A percentile compares a stretch with the other conserved stretches of the same genome.
Evolutionary conservation across 495 filamentous ascomycete genomes (phyloP).

Genomic region (Penicillium pancosmium): DNA sequence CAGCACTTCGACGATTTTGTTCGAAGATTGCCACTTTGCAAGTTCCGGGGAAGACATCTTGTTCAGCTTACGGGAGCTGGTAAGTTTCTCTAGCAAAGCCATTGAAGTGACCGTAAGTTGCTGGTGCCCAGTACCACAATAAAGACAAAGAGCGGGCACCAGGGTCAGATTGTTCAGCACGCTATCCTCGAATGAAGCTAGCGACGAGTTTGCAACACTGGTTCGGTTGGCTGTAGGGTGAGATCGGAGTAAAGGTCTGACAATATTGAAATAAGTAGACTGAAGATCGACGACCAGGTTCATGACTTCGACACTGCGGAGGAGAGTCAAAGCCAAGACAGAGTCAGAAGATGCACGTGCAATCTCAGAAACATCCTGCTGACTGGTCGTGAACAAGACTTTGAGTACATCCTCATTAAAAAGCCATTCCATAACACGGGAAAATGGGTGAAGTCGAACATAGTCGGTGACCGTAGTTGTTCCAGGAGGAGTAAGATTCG

Average conservation of each 20-base stretch:
- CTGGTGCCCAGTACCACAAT: slow-evolving; percentile 77
- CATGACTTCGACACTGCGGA: slow-evolving; percentile 78
- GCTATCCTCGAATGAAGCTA: slow-evolving; percentile 88
- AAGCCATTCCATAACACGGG: slow-evolving; percentile 93
- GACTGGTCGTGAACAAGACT: slow-evolving; percentile 73
- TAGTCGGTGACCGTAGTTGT: slow-evolving; percentile 74
- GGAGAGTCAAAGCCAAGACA: slow-evolving; percentile 70
- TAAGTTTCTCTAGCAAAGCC: slow-evolving; percentile 79
- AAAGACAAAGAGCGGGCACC: slow-evolving; percentile 77
- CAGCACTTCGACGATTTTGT: slow-evolving; percentile 79
- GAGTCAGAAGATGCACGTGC: slow-evolving; percentile 68
- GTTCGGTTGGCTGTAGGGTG: slow-evolving; percentile 46
- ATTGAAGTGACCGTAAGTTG: slow-evolving; percentile 76
- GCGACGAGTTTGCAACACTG: slow-evolving; percentile 68
- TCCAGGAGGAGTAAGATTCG: slow-evolving; percentile 68
- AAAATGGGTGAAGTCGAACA: slow-evolving; percentile 84
- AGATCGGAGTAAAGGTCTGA: slow-evolving; percentile 73
- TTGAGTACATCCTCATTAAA: slow-evolving; percentile 88
- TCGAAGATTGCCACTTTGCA: slow-evolving; percentile 60
- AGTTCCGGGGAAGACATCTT: slow-evolving; percentile 47
- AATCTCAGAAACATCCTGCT: slow-evolving; percentile 70
- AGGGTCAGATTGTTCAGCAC: slow-evolving; percentile 77
- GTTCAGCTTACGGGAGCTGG: slow-evolving; percentile 76
- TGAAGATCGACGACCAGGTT: slow-evolving; percentile 81
- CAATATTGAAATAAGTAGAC: slow-evolving; percentile 85